phyloP scores from a whole-genome alignment of 495 filamentous ascomycete species.

The Lophiotrema nucula region DNA sequence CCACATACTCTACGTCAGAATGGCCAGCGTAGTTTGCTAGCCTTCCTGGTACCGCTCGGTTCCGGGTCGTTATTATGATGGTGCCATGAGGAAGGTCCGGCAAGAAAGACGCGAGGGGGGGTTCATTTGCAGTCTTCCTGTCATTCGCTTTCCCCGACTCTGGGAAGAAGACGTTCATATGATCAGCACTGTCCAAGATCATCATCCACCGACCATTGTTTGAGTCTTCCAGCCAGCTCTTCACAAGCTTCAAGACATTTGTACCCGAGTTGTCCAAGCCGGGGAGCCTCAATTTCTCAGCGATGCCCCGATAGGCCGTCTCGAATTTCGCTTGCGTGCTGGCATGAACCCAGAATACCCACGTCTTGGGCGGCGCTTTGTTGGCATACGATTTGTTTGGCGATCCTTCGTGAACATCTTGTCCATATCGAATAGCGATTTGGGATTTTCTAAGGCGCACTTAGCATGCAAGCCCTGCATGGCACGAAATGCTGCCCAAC shows the following conservation, averaged over 20 bases:
- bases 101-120: not conserved
- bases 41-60: not conserved
- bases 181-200: constrained; percentile 18
- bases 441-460: constrained; percentile 29
- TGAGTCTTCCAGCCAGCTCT: constrained; percentile 10
- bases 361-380: not conserved
- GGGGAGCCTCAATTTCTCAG: constrained; percentile 6
- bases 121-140: not conserved
- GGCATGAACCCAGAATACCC: constrained; percentile 24
- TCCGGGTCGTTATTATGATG: not conserved
- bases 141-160: not conserved
- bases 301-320: constrained; percentile 14
- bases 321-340: constrained; percentile 18
- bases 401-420: constrained; percentile 1
- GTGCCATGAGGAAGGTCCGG: not conserved
- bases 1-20: not conserved
- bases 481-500: no score
- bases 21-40: not conserved
- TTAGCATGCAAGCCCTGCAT: no score
- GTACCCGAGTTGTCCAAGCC: constrained; percentile 7
- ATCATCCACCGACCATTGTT: constrained; percentile 13
- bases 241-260: constrained; percentile 14
- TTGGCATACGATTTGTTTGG: no score
- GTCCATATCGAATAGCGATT: constrained; percentile 14
- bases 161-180: constrained; percentile 3